Percentiles rank a stretch among this genome's conserved stretches.
Evolutionary conservation across 176 grass and related monocot genomes (phyloP).

Genomic region (Aegilops sharonensis): DNA sequence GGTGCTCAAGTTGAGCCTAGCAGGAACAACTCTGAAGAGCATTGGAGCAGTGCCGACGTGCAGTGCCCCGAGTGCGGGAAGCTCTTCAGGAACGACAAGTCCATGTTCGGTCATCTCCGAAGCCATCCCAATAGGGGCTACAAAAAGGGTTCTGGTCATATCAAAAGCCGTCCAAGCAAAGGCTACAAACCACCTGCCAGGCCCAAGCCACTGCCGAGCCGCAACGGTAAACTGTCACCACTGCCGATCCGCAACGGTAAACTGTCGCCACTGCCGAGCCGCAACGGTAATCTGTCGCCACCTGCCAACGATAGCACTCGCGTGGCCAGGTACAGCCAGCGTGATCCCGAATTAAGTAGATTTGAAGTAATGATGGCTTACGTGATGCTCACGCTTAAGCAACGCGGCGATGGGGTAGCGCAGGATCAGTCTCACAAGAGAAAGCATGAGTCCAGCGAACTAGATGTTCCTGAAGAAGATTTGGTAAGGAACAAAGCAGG

Average conservation of each 20-base stretch:
- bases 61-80: conserved; percentile 32
- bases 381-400: not conserved
- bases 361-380: not conserved
- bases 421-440: not conserved
- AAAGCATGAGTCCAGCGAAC: not conserved
- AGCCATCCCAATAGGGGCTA: conserved; percentile 42
- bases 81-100: conserved; percentile 44
- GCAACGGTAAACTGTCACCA: not conserved
- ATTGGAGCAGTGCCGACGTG: not conserved
- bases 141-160: conserved; percentile 20
- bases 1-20: not conserved
- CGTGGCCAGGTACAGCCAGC: not conserved
- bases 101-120: conserved; percentile 40
- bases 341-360: not conserved
- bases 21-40: not conserved
- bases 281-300: not conserved
- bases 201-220: not conserved
- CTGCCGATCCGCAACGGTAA: not conserved
- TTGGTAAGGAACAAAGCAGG: not conserved
- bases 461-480: not conserved
- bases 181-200: conserved; percentile 28
- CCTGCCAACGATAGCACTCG: not conserved
- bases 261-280: not conserved
- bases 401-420: not conserved
- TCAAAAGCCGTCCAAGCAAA: conserved; percentile 26